phyloP scores from a whole-genome alignment of 345 rosid species.

The Toxicodendron radicans region DNA sequence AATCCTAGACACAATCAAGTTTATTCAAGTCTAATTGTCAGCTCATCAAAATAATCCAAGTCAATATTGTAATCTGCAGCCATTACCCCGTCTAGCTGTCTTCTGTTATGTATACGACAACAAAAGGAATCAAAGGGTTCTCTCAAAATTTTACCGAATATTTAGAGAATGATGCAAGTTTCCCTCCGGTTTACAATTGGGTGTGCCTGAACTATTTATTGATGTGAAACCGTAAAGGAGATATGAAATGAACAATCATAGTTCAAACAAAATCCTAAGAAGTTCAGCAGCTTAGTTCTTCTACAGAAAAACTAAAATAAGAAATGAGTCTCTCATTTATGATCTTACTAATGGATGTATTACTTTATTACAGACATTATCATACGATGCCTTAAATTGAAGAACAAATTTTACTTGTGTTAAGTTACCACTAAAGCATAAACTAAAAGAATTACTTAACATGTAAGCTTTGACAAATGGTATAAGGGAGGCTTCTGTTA shows the following conservation, averaged over 20 bases:
- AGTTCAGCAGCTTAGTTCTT: neutral
- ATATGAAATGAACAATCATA: neutral
- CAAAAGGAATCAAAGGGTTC: neutral
- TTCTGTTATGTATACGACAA: neutral
- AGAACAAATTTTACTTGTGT: neutral
- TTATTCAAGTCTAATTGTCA: too few species aligned
- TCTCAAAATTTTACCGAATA: neutral
- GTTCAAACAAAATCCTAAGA: neutral
- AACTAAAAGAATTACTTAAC: too few species aligned
- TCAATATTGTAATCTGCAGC: too few species aligned
- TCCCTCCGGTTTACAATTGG: neutral
- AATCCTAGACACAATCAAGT: too few species aligned
- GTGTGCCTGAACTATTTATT: neutral
- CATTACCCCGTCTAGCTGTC: neutral
- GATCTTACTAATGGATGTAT: neutral
- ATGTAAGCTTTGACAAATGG: too few species aligned
- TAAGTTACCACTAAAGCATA: too few species aligned
- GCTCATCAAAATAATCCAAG: too few species aligned
- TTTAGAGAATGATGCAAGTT: neutral
- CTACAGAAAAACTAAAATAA: neutral
- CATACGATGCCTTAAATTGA: neutral
- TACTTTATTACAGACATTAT: neutral
- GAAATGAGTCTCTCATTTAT: neutral
- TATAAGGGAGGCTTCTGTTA: neutral
- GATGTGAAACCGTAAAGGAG: neutral